Evolutionary conservation across 495 filamentous ascomycete species (phyloP), one percentile per base, ranked within the genome.

Genomic region (Aspergillus nanangensis): DNA sequence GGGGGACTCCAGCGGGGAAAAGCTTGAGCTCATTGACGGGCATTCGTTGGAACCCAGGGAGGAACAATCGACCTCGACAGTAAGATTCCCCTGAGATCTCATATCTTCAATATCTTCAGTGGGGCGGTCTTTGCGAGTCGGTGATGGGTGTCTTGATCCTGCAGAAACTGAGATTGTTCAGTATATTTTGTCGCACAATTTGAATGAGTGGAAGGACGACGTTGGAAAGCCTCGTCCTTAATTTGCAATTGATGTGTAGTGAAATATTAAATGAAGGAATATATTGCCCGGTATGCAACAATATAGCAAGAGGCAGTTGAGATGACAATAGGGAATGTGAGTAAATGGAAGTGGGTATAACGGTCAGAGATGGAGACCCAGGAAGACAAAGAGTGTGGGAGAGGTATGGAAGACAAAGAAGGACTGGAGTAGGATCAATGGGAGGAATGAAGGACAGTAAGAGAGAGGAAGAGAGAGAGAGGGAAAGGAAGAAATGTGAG

Each of bases 11-110:
- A 71, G 53, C 42, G 67, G 66, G 31, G 69, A 74, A 49, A 70
- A 74, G 47, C 65, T 71, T 8, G 68, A 69, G 35, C 55, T 64
- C 66, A 70, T 72, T 15, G 68, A 72, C n/a, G 66, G 68, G 54
- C 68, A 74, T 44, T 68, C 67, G 59, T 60, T 71, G 20, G 69
- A 62, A 44, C 68, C 66, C 56, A 72, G 45, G 22, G 68, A 66
- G 29, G 59, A 62, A 44, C 69, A 69, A 32, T 74, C 69, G 41
- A 74, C 57, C 50, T 74, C 70, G 36, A 73, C 62, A 31, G 70
- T 69, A 21, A 73, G 53, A 44, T 62, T 66, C 38, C 57, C 56
- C 51, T 70, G 66, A 23, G 61, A 38, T 66, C 67, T 64, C 68
- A 74, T 72, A 4, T 72, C 64, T 57, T 64, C 65, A 40, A 48